Percentiles rank a stretch among this genome's conserved stretches.
Evolutionary conservation across 441 rosid genomes (phyloP).

Genomic region (Eutrema salsugineum): DNA sequence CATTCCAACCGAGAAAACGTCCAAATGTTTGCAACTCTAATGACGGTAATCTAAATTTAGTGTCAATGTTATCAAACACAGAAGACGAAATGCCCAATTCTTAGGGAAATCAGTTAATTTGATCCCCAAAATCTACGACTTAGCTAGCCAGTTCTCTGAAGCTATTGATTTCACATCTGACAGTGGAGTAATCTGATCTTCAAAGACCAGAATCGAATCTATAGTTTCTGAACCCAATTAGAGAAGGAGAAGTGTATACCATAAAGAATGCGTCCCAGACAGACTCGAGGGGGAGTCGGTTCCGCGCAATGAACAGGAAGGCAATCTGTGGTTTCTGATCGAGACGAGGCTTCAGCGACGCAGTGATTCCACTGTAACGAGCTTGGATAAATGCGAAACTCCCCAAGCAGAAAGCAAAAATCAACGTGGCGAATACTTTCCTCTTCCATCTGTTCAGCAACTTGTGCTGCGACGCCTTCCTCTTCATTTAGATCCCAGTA

Average conservation of each 20-base stretch:
- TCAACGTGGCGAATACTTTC: slow-evolving; percentile 38
- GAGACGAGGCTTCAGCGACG: slow-evolving; percentile 39
- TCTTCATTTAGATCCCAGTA: slow-evolving; percentile 47
- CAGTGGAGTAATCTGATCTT: not conserved
- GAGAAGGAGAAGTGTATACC: slow-evolving; percentile 33
- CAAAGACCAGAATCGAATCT: not conserved
- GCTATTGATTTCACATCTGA: not conserved
- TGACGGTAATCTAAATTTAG: not conserved
- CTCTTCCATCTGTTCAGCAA: slow-evolving; percentile 59
- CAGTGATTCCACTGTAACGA: slow-evolving; percentile 43
- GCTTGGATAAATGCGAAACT: slow-evolving; percentile 60
- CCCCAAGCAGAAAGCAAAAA: slow-evolving; percentile 53
- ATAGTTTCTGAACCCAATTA: not conserved
- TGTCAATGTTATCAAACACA: not conserved
- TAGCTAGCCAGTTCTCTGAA: not conserved
- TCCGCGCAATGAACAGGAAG: slow-evolving; percentile 78
- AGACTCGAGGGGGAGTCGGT: slow-evolving; percentile 82
- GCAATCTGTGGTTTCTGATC: slow-evolving; percentile 59
- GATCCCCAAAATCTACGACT: not conserved
- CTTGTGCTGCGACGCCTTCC: slow-evolving; percentile 56
- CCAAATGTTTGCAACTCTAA: not conserved
- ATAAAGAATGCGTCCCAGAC: slow-evolving; percentile 81
- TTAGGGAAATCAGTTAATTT: not conserved
- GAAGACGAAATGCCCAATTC: not conserved
- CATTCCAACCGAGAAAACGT: not conserved